Conservation (phyloP, 73 alveolate genomes). For the Strombidium stylifer region DNA sequence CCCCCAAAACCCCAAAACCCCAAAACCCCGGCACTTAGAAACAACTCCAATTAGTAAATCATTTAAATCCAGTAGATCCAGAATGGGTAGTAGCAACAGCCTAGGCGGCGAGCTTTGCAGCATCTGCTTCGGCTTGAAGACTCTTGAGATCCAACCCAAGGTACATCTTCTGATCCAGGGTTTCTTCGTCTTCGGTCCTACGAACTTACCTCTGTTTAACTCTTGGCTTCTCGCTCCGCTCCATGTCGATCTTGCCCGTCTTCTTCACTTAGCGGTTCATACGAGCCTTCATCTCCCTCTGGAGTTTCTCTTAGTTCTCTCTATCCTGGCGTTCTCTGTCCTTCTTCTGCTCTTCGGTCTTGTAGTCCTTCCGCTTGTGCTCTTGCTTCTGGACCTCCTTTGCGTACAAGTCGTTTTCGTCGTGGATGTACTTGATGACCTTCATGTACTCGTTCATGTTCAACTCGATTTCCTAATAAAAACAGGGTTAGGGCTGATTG, state of each 20-base stretch:
- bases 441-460: slow-evolving; percentile 25
- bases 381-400: slow-evolving; percentile 43
- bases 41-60: no score
- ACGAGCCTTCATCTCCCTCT: slow-evolving; percentile 21
- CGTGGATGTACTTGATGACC: slow-evolving; percentile 38
- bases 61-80: no score
- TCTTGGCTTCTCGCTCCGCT: slow-evolving; percentile 28
- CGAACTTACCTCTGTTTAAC: slow-evolving; percentile 15
- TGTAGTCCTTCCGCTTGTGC: slow-evolving; percentile 7
- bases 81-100: no score
- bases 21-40: no score
- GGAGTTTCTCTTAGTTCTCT: slow-evolving; percentile 15
- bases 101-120: no score
- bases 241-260: slow-evolving; percentile 23
- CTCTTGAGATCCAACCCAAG: no score
- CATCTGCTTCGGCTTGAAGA: no score
- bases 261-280: slow-evolving; percentile 17
- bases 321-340: background rate
- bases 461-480: slow-evolving; percentile 23
- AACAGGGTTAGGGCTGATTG: background rate
- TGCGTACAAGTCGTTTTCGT: slow-evolving; percentile 37
- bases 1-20: no score
- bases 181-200: background rate
- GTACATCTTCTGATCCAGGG: slow-evolving; percentile 3
- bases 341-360: slow-evolving; percentile 18